phyloP scores from a whole-genome alignment of 192 early-diverging fungal genomes.

The Gryganskiella cystojenkinii region DNA sequence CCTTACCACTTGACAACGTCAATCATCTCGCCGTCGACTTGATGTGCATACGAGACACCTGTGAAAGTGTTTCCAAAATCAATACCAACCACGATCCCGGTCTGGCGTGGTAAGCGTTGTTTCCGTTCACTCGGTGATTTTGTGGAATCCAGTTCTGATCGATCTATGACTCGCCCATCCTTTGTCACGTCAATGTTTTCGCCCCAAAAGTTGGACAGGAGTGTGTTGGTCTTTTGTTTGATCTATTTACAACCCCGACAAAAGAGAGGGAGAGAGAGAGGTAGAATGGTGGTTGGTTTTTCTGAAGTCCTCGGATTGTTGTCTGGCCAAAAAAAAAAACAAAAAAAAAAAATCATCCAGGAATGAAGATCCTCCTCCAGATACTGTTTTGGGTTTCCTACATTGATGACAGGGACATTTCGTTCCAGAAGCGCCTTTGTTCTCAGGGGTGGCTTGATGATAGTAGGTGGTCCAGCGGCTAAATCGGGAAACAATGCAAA shows the following conservation, averaged over 20 bases:
- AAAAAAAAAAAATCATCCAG: not conserved
- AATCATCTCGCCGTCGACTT: conserved; percentile 29
- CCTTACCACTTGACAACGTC: conserved; percentile 30
- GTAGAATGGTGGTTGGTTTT: not conserved
- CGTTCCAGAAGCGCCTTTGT: conserved; percentile 28
- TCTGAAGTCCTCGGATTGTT: not conserved
- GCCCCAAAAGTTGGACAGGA: conserved; percentile 24
- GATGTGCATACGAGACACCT: conserved; percentile 24
- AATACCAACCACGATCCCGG: conserved; percentile 26
- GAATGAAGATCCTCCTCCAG: not conserved
- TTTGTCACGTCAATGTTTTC: conserved; percentile 25
- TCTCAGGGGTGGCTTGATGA: conserved; percentile 21
- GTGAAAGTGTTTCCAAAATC: conserved; percentile 30
- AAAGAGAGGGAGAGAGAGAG: not conserved
- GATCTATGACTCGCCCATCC: conserved; percentile 23
- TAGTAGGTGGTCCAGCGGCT: conserved; percentile 24
- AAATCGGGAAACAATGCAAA: not conserved
- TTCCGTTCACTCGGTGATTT: conserved; percentile 10
- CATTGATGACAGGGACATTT: conserved; percentile 14
- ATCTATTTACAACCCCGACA: conserved; percentile 9
- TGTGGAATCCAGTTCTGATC: conserved; percentile 10
- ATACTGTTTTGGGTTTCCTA: not conserved
- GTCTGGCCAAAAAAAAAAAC: too few species aligned
- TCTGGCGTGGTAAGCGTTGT: conserved; percentile 13
- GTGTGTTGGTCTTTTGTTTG: conserved; percentile 27